A percentile compares a stretch with the other conserved stretches of the same genome.
These are phyloP conservation scores for Vaccinium myrtillus DNA, from an alignment of 148 eudicot genomes.

Conservation along the genomic window DNA sequence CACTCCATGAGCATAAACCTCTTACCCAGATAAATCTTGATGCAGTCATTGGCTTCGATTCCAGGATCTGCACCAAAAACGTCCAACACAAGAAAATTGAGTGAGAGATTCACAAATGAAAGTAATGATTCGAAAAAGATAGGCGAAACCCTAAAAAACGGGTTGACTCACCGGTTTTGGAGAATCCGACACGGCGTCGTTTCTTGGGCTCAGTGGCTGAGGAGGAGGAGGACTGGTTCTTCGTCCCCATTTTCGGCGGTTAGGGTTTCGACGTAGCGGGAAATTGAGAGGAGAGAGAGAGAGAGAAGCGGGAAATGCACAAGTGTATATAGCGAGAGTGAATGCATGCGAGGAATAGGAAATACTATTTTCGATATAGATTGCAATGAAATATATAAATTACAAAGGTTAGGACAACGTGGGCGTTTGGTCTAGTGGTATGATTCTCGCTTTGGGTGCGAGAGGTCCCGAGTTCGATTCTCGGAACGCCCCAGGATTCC, in stretches of 20 bases:
- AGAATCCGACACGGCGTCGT: constrained; percentile 71
- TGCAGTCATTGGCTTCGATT: constrained; percentile 73
- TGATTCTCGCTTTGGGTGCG: constrained; percentile 81
- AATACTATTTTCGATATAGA: neutral
- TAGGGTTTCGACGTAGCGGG: constrained; percentile 68
- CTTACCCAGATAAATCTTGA: constrained; percentile 73
- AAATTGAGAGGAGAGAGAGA: constrained; percentile 22
- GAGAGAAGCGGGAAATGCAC: constrained; percentile 57
- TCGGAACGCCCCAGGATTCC: constrained; percentile 48
- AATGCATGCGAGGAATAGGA: neutral
- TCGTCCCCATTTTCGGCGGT: constrained; percentile 59
- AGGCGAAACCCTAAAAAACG: neutral
- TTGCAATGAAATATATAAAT: neutral
- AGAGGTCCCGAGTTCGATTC: constrained; percentile 74
- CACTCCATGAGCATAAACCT: neutral
- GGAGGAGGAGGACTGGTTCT: constrained; percentile 46
- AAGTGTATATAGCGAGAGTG: neutral
- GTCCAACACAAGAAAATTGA: neutral
- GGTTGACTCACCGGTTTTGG: constrained; percentile 44
- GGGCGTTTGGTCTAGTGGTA: constrained; percentile 77
- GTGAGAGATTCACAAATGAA: constrained; percentile 6
- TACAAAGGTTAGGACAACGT: accelerated
- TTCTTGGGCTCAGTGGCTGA: constrained; percentile 60
- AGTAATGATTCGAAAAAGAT: neutral
- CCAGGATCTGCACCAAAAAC: constrained; percentile 56